Base-by-base conservation (phyloP, 768 basidiomycete genomes). In the Ramaria sp. region DNA sequence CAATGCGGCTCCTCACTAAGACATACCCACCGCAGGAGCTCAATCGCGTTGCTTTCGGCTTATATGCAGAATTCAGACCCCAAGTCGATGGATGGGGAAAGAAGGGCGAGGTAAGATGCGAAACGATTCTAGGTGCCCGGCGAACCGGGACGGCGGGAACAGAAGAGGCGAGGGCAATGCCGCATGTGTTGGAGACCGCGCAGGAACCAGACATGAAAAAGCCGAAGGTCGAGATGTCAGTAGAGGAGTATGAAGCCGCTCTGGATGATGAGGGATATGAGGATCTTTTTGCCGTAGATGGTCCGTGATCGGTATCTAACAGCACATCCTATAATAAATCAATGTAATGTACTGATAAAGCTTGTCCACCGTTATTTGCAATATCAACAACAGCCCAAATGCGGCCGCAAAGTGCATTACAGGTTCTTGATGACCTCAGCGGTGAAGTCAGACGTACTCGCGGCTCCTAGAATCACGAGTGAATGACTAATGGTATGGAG, bases 361-460 rank as follows among this genome's bases (percentile, higher is more conserved):
- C 37, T 19, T 15, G 27, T 48, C 13, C 3, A 11, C 46, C 27
- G 27, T 2, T 27, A 27, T 27, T 27, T 43, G 17, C 42, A 43
- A n/a, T 19, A 10, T 9, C 42, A 43, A 43, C 48, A 30, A 30
- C 46, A 19, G 22, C 31, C 48, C 17, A 49, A 17, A 17, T 49
- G 24, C 45, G 6, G 24, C 15, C 19, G n/a, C 49, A 24, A 51
- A 5, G 7, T n/a, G 33, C 10, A 52, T 34, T n/a, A 52, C 15
- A 52, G 91, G 73, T 84, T 85, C 71, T 86, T 81, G 73, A 97
- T 92, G 68, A 99, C 79, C 46, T 88, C 94, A 49, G 84, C 76
- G 39, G 96, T 99, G 75, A 99, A 92, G 66, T 97, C 95, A 30
- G 89, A 91, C 58, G 95, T 99, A 30, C 88, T 89, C 46, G 91